Base-by-base conservation (phyloP, 2,329 filamentous ascomycete genomes). In the Epicoccum nigrum region DNA sequence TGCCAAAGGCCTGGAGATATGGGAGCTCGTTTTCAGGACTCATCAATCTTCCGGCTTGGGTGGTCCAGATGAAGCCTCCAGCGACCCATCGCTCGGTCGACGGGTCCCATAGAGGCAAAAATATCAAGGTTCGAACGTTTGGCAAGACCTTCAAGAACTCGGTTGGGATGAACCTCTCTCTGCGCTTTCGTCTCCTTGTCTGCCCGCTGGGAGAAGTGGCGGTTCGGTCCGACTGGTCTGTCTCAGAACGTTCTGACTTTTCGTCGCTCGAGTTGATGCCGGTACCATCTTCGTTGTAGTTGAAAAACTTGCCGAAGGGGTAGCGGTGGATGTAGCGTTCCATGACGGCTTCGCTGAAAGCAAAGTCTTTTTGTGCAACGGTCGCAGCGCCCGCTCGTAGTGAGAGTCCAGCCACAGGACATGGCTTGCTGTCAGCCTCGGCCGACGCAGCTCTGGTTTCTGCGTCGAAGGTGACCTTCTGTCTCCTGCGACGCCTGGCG, bases 91-190 rank as follows among this genome's bases (percentile, higher is more conserved):
- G 54, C 23, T 70, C 68, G 1, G 63, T 62, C 0, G 61, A 59
- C 5, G 65, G 70, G 42, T 74, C 70, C 65, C 69, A 74, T 6
- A 75, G 43, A 2, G 72, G 73, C 17, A 74, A 51, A 37, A 74
- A 71, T 4, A 73, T 67, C 11, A 74, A 54, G 38, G 66, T 72
- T 27, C 69, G 57, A 2, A 72, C 71, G 37, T 63, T 67, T 4
- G 70, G 71, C 21, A 72, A 49, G 9, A 69, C 62, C 25, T 62
- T 63, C 9, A 71, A 44, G 17, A 72, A 64, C 34, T 72, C 69
- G 3, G 57, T 67, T 0, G 69, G 69, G 11, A 71, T 62, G 23
- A 71, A 69, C 11, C 58, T 60, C 16, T 70, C 68, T 39, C 60
- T 63, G 40, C 58, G 61, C 25, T 63, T 68, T 16, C 55, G 58